Conservation (phyloP, 495 filamentous ascomycete genomes). For the Delitschia confertaspora region DNA sequence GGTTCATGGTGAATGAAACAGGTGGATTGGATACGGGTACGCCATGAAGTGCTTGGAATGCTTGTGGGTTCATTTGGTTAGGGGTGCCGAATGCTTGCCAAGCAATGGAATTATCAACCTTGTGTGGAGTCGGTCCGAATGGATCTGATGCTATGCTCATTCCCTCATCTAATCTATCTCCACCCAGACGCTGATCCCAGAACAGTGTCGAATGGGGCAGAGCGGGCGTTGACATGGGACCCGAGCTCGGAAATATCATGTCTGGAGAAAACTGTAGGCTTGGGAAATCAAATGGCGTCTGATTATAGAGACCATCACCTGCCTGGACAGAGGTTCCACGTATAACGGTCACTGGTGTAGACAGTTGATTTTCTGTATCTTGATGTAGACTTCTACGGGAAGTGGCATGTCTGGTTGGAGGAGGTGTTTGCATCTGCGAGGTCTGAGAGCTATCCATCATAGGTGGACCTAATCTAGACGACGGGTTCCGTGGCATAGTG, state of each 20-base stretch:
- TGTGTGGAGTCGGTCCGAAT: constrained; percentile 29
- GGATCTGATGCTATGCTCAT: constrained; percentile 27
- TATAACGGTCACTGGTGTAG: constrained; percentile 33
- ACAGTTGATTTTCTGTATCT: constrained; percentile 27
- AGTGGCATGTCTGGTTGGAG: constrained; percentile 51
- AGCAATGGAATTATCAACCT: constrained; percentile 10
- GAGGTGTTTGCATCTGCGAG: constrained; percentile 57
- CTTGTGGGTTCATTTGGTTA: constrained; percentile 20
- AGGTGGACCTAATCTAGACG: constrained; percentile 30
- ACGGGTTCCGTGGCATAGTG: constrained; percentile 23
- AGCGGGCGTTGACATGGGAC: constrained; percentile 58
- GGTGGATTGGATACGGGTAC: constrained; percentile 15
- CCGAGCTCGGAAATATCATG: constrained; percentile 61
- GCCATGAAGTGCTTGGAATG: constrained; percentile 24
- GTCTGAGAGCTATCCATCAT: constrained; percentile 42
- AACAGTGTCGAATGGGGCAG: constrained; percentile 60
- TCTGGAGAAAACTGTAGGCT: constrained; percentile 55
- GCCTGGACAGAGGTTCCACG: constrained; percentile 25
- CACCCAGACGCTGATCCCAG: constrained; percentile 55
- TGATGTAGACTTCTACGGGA: constrained; percentile 34
- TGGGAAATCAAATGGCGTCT: constrained; percentile 40
- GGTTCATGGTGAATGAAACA: constrained; percentile 8
- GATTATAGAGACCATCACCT: constrained; percentile 12
- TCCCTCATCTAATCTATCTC: constrained; percentile 26
- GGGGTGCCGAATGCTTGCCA: constrained; percentile 19